These are phyloP conservation scores for Evansstolkia leycettana DNA, from an alignment of 495 filamentous ascomycete genomes.

Conservation along the genomic window DNA sequence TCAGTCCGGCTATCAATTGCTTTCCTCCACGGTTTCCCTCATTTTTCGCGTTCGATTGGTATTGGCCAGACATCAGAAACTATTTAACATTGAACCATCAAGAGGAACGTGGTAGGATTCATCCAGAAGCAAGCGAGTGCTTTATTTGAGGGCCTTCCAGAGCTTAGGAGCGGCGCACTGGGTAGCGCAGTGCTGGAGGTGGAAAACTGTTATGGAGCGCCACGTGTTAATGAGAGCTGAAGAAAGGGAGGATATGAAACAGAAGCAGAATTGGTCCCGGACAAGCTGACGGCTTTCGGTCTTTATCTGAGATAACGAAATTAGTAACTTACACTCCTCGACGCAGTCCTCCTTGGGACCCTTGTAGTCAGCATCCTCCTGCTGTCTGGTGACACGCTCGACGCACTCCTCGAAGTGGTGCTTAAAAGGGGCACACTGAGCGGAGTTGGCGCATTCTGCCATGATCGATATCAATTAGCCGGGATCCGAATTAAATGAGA, in stretches of 20 bases:
- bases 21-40: slow-evolving; percentile 1
- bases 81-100: slow-evolving; percentile 9
- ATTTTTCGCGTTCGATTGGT: background rate
- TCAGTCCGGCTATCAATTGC: background rate
- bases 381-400: slow-evolving; percentile 73
- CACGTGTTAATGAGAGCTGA: slow-evolving; percentile 4
- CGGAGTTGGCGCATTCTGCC: slow-evolving; percentile 76
- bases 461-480: too few relatives aligned
- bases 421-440: slow-evolving; percentile 75
- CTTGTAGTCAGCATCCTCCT: slow-evolving; percentile 50
- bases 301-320: too few relatives aligned
- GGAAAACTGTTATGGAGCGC: slow-evolving; percentile 66
- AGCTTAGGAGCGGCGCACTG: slow-evolving; percentile 93
- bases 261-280: too few relatives aligned
- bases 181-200: slow-evolving; percentile 86
- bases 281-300: too few relatives aligned
- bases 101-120: slow-evolving; percentile 9
- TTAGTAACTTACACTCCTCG: slow-evolving; percentile 89
- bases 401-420: slow-evolving; percentile 98
- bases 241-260: background rate
- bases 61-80: slow-evolving; percentile 3
- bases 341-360: slow-evolving; percentile 83
- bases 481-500: too few relatives aligned
- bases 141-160: slow-evolving; percentile 80
- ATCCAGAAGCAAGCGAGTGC: slow-evolving; percentile 10